Base-by-base conservation (phyloP, 805 yeast species). In the Scheffersomyces spartinae region DNA sequence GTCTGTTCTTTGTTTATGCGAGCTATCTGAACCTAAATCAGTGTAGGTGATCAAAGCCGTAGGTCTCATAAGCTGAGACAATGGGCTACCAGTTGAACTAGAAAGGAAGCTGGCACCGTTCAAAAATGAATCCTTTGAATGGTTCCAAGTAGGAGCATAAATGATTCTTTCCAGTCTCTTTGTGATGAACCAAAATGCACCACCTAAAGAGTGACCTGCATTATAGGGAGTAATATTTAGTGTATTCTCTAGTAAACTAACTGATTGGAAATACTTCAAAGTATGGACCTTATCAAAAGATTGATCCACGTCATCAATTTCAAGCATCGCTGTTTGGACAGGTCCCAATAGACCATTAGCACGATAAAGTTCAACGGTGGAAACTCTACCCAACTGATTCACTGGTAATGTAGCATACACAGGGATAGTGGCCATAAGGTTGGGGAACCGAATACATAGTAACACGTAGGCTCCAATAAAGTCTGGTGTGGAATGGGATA, bases 131-230 rank as follows among this genome's bases (percentile, higher is more conserved):
- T 88, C 97, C 36, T 74, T 74, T 1, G 96, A 76, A 45, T 91
- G 97, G 47, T 86, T 88, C 97, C 97, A 91, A 23, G 80, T 73
- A 2, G 91, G 85, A 0, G 95, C 94, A 48, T 84, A 83, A 3
- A 88, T 59, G n/a, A 86, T 56, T 34, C 77, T 77, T 37, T 88
- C 96, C 10, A 75, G 68, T 33, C 78, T 74, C 29, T 75, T 74
- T 23, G 68, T 65, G 7, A 88, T 48, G 18, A 76, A 57, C 96
- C 96, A 86, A 23, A 86, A 71, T 0, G 94, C 73, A 9, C 98
- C 97, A 33, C 99, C 99, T 15, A 91, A 62, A 0, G 94, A 65
- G 44, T 83, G 95, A 3, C 99, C 99, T 1, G 96, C 76, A 47
- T 81, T 85, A 38, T 75, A 74, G 0, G 96, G 94, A 0, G 94